Conservation (phyloP, 2,329 filamentous ascomycete species). For the Allantophomopsis lycopodina region DNA sequence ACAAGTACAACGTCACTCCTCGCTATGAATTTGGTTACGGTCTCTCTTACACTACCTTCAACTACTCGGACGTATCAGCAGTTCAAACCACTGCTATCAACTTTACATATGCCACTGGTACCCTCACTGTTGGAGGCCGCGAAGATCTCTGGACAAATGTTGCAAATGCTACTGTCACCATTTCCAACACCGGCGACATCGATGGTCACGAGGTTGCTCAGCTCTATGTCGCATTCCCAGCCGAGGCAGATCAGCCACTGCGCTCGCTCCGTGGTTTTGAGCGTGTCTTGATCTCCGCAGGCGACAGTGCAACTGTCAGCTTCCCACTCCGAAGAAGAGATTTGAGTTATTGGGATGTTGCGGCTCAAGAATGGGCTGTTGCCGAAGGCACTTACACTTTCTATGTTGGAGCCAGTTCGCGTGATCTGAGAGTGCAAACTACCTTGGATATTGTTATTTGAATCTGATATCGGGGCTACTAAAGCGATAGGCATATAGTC, state of each 20-base stretch:
- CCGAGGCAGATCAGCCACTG: slow-evolving; percentile 23
- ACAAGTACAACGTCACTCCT: slow-evolving; percentile 39
- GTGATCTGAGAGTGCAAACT: too few species aligned
- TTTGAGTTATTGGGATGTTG: slow-evolving; percentile 50
- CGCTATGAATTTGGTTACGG: slow-evolving; percentile 70
- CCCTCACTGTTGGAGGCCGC: slow-evolving; percentile 29
- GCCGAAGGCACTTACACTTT: too few species aligned
- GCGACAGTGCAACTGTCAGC: slow-evolving; percentile 26
- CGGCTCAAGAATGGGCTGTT: slow-evolving; percentile 36
- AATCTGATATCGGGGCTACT: too few species aligned
- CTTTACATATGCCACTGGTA: slow-evolving; percentile 7
- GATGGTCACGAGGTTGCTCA: slow-evolving; percentile 36
- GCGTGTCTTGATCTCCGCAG: slow-evolving; percentile 34
- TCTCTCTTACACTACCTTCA: slow-evolving; percentile 62
- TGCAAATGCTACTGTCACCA: slow-evolving; percentile 36
- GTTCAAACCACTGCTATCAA: slow-evolving; percentile 19
- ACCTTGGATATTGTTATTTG: too few species aligned
- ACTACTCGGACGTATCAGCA: slow-evolving; percentile 40
- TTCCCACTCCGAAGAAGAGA: slow-evolving; percentile 46
- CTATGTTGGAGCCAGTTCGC: too few species aligned
- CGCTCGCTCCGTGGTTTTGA: slow-evolving; percentile 50
- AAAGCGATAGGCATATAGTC: too few species aligned
- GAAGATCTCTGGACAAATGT: slow-evolving; percentile 17
- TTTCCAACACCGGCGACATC: slow-evolving; percentile 45
- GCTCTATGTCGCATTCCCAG: slow-evolving; percentile 14